These are phyloP conservation scores for Micractinium sp. DNA, from an alignment of 139 green algal genomes.

Conservation along the genomic window DNA sequence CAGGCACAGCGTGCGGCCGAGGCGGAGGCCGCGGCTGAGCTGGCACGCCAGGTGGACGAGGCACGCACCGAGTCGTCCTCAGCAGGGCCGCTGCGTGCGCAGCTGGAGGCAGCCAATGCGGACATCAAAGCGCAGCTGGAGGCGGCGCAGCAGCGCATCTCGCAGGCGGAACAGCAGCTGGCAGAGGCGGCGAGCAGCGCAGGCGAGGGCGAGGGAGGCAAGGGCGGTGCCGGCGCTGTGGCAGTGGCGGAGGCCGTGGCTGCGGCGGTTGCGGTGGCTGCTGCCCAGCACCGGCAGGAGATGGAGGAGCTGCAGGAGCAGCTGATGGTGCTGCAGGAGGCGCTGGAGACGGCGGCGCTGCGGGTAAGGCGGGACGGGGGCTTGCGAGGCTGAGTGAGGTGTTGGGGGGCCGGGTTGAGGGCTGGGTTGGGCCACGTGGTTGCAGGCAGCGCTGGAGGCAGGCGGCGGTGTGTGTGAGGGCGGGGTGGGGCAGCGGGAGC, in stretches of 20 bases:
- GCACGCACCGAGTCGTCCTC: neutral
- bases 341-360: slow-evolving; percentile 24
- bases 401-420: neutral
- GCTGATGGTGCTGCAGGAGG: slow-evolving; percentile 27
- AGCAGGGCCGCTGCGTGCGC: neutral
- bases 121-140: slow-evolving; percentile 23
- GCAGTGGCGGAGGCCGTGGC: neutral
- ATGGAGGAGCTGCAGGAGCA: slow-evolving; percentile 25
- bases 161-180: slow-evolving; percentile 9
- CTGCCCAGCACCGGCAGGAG: neutral
- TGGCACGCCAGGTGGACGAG: neutral
- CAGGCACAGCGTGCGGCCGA: slow-evolving; percentile 8
- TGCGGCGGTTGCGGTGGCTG: neutral
- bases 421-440: too few relatives aligned
- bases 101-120: slow-evolving; percentile 29
- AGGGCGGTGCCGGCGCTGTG: too few relatives aligned
- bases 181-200: neutral
- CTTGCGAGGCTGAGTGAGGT: neutral
- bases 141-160: slow-evolving; percentile 22
- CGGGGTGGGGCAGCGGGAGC: too few relatives aligned
- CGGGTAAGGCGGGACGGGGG: neutral
- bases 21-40: neutral
- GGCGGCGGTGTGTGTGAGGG: too few relatives aligned
- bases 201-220: neutral
- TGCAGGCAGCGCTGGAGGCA: too few relatives aligned